Conservation (phyloP, 2,329 filamentous ascomycete genomes). For the Fusarium lateritium region DNA sequence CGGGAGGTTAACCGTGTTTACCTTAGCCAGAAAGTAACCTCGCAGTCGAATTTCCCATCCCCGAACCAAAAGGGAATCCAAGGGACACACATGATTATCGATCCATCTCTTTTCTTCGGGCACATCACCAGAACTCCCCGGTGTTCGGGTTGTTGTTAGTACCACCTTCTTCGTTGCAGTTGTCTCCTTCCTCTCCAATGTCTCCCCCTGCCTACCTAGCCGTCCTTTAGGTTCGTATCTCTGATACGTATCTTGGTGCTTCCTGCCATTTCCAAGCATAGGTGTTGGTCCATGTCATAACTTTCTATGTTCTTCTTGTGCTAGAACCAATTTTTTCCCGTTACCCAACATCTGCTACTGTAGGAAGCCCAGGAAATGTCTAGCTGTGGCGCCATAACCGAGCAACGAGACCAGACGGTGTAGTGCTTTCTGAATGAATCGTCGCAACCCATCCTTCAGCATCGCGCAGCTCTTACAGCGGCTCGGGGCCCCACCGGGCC, state of each 20-base stretch:
- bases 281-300: no score
- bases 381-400: neutral
- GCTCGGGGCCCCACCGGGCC: slow-evolving; percentile 24
- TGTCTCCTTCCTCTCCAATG: slow-evolving; percentile 1
- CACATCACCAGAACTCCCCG: neutral
- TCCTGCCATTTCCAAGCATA: slow-evolving; percentile 1
- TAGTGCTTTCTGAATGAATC: slow-evolving; percentile 1
- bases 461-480: slow-evolving; percentile 10
- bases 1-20: slow-evolving; percentile 9
- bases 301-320: no score
- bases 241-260: neutral
- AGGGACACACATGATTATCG: neutral
- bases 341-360: neutral
- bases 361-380: neutral
- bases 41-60: neutral
- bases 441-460: slow-evolving; percentile 5
- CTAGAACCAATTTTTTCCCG: neutral
- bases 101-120: slow-evolving; percentile 4
- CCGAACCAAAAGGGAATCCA: neutral
- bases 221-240: neutral
- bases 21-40: slow-evolving; percentile 1
- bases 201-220: neutral
- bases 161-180: slow-evolving; percentile 13
- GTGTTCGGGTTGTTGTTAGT: neutral
- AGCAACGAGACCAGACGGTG: slow-evolving; percentile 8